These are phyloP conservation scores for Fusarium tuaranense DNA, from an alignment of 2,329 filamentous ascomycete species.

Conservation along the genomic window DNA sequence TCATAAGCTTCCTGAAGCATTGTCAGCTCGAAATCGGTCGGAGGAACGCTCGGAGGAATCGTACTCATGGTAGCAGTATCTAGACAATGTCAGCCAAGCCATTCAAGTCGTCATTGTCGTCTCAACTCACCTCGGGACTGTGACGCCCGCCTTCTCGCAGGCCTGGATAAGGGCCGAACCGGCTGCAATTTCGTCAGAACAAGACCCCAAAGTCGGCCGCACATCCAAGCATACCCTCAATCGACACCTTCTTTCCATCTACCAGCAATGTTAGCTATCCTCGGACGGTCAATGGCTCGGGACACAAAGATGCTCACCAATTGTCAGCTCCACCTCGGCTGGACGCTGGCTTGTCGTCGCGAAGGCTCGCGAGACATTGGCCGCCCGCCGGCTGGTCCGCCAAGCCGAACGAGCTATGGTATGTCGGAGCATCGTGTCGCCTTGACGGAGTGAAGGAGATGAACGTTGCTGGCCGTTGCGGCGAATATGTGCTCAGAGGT, in stretches of 20 bases:
- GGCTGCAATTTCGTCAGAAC: slow-evolving; percentile 69
- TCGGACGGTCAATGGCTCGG: slow-evolving; percentile 46
- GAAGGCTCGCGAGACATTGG: slow-evolving; percentile 80
- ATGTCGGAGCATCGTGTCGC: slow-evolving; percentile 76
- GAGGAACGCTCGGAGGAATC: slow-evolving; percentile 50
- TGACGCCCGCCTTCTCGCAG: slow-evolving; percentile 96
- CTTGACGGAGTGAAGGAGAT: slow-evolving; percentile 62
- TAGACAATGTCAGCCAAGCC: slow-evolving; percentile 55
- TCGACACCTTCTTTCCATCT: slow-evolving; percentile 98
- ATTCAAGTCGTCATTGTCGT: slow-evolving; percentile 28
- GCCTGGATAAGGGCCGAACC: slow-evolving; percentile 98
- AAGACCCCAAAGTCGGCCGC: slow-evolving; percentile 29
- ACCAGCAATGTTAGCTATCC: slow-evolving; percentile 48
- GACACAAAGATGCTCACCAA: slow-evolving; percentile 69
- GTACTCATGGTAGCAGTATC: slow-evolving; percentile 99
- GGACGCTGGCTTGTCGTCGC: slow-evolving; percentile 80
- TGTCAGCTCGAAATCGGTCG: slow-evolving; percentile 55
- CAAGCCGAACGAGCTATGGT: slow-evolving; percentile 76
- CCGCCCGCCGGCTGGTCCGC: slow-evolving; percentile 70
- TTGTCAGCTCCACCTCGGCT: slow-evolving; percentile 96
- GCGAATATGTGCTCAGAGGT: slow-evolving; percentile 52
- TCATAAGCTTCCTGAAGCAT: slow-evolving; percentile 86
- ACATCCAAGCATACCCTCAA: slow-evolving; percentile 78
- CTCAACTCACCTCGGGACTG: slow-evolving; percentile 79
- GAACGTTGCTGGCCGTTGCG: slow-evolving; percentile 52